Conservation (phyloP, 495 filamentous ascomycete genomes). For the Cercophora sp. region DNA sequence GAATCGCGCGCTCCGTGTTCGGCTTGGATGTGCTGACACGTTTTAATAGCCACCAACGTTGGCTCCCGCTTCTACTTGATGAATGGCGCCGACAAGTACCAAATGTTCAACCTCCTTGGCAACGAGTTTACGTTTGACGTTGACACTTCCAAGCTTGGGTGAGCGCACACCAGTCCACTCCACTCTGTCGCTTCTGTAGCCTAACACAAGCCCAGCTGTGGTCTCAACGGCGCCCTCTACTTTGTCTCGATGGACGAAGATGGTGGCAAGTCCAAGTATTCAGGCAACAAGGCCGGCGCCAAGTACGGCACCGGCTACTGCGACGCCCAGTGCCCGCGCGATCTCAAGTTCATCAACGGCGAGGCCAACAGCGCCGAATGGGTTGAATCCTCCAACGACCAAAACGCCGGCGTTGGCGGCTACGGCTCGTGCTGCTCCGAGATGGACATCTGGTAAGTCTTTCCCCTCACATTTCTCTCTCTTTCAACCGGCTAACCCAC, state of each 20-base stretch:
- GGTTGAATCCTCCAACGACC: conserved; percentile 52
- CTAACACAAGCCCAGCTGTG: conserved; percentile 31
- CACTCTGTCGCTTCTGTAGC: background rate
- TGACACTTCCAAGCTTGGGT: conserved; percentile 42
- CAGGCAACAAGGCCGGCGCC: conserved; percentile 52
- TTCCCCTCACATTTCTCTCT: no score
- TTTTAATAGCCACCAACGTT: conserved; percentile 38
- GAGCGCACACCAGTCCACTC: no score
- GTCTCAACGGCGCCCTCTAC: conserved; percentile 54
- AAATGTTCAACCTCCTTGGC: conserved; percentile 50
- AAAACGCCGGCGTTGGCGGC: conserved; percentile 53
- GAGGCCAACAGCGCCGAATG: conserved; percentile 57
- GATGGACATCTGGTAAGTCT: conserved; percentile 58
- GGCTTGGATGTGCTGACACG: no score
- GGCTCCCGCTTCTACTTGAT: conserved; percentile 54
- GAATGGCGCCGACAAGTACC: conserved; percentile 46
- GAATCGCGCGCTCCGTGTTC: no score
- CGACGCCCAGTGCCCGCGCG: conserved; percentile 51
- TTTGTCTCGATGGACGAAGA: conserved; percentile 53
- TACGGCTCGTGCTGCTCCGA: conserved; percentile 67
- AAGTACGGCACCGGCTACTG: conserved; percentile 57
- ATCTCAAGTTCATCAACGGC: conserved; percentile 47
- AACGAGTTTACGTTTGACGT: conserved; percentile 58
- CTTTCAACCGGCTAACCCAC: no score
- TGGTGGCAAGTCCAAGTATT: conserved; percentile 46